Evolutionary conservation across 1,139 yeast genomes (phyloP), one percentile per base, ranked within the genome.

Genomic region (Entelexis paramagnoliae): DNA sequence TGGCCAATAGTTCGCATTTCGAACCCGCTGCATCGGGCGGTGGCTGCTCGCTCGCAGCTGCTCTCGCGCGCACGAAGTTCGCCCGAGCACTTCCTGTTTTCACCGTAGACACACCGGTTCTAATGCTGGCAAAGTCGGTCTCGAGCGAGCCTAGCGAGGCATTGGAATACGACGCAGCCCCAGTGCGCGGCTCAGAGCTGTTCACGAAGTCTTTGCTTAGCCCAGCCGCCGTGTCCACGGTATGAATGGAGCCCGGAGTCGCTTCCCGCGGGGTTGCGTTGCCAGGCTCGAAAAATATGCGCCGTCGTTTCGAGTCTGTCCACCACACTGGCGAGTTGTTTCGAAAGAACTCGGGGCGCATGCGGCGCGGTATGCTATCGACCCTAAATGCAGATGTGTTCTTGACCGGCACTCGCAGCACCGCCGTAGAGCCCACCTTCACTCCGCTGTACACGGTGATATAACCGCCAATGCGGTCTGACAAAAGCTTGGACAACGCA

Each of bases 401-500:
- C 2, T 33, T 36, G 3, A 59, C 58, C 0, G 96, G 96, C 3
- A 87, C 80, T 0, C 83, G 80, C 58, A 89, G 80, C 0, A 80
- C 80, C 61, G 89, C 89, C 9, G 80, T 81, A 1, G 95, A 81
- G 0, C 97, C 97, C 28, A 76, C 74, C 0, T 91, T 93, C 28
- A 81, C 73, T 13, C 75, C 72, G 1, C 94, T 83, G 52, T 79
- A 75, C 49, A 89, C 68, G 0, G 79, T 74, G 68, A 91, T 76
- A 0, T 86, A 58, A 3, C 74, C 74, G 5, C 71, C 70, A 89
- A 89, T 86, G 80, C 89, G 81, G 35, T 77, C 78, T 1, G 96
- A 94, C 56, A 91, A 74, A 67, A 91, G 96, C 55, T 89, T 76
- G 67, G 96, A 89, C 64, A 91, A 89, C 0, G 96, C 86, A 47